Conservation (phyloP, 495 filamentous ascomycete species). For the Poronia punctata region DNA sequence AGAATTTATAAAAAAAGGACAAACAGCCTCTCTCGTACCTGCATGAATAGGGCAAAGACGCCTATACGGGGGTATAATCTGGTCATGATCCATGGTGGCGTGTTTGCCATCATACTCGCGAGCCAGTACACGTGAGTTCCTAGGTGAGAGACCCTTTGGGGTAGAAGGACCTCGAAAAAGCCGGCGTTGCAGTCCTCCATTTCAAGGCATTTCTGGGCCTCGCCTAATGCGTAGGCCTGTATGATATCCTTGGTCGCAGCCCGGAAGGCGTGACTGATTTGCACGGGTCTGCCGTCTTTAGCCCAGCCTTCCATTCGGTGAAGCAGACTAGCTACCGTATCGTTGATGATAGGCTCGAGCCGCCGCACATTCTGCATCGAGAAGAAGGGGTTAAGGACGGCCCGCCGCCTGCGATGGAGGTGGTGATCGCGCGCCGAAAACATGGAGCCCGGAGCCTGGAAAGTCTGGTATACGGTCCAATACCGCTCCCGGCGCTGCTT, state of each 20-base stretch:
- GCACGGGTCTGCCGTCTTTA: background rate
- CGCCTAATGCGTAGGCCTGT: conserved; percentile 12
- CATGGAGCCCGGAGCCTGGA: conserved; percentile 14
- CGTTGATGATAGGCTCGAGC: conserved; percentile 26
- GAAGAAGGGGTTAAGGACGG: conserved; percentile 31
- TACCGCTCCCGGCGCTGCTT: conserved; percentile 13
- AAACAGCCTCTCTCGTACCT: too few species aligned
- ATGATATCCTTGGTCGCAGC: conserved; percentile 16
- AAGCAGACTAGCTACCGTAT: conserved; percentile 8
- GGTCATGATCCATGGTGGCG: too few species aligned
- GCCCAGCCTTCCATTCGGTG: conserved; percentile 15
- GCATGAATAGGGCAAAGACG: too few species aligned
- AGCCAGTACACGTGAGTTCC: too few species aligned
- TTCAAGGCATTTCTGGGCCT: conserved; percentile 14
- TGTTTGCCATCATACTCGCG: too few species aligned
- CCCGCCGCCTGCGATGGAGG: conserved; percentile 31
- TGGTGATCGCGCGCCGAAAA: conserved; percentile 27
- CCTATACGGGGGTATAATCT: too few species aligned
- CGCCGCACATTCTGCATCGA: conserved; percentile 26
- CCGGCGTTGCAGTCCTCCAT: conserved; percentile 10
- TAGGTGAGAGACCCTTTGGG: conserved; percentile 10
- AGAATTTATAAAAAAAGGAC: too few species aligned
- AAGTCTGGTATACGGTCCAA: conserved; percentile 6
- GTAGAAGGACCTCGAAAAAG: conserved; percentile 8
- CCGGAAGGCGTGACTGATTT: conserved; percentile 10